Percentiles rank a stretch among this genome's conserved stretches.
Evolutionary conservation across 2,329 filamentous ascomycete species (phyloP).

Genomic region (Ascochyta fabae): DNA sequence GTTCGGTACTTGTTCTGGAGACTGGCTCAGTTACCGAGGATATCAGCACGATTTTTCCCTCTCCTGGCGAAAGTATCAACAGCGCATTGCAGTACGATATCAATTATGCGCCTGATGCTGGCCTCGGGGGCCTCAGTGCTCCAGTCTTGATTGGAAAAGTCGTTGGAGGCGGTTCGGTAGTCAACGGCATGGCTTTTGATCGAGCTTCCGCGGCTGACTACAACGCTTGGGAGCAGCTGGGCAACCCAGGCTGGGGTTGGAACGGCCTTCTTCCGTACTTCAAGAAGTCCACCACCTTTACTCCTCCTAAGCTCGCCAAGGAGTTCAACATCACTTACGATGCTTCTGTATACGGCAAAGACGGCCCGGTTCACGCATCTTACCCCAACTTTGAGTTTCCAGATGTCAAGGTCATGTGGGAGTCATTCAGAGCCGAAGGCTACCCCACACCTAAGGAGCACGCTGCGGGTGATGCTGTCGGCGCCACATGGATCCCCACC

Average conservation of each 20-base stretch:
- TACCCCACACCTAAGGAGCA: conserved; percentile 34
- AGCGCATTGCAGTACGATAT: conserved; percentile 33
- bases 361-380: conserved; percentile 32
- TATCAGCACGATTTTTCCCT: conserved; percentile 30
- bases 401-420: conserved; percentile 29
- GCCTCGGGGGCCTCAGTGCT: conserved; percentile 18
- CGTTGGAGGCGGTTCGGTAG: conserved; percentile 46
- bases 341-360: conserved; percentile 29
- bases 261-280: conserved; percentile 38
- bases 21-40: conserved; percentile 33
- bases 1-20: conserved; percentile 38
- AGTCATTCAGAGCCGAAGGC: conserved; percentile 25
- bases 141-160: conserved; percentile 33
- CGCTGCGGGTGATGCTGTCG: conserved; percentile 35
- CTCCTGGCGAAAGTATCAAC: conserved; percentile 32
- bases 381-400: conserved; percentile 36
- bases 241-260: conserved; percentile 58
- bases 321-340: conserved; percentile 26
- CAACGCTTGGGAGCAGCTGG: conserved; percentile 64
- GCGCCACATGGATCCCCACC: conserved; percentile 40
- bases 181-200: conserved; percentile 51
- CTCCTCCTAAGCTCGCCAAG: conserved; percentile 15
- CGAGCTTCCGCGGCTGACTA: conserved; percentile 47
- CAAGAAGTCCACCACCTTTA: conserved; percentile 39
- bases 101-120: conserved; percentile 27